Percentiles rank a stretch among this genome's conserved stretches.
Evolutionary conservation across 2,329 filamentous ascomycete species (phyloP).

Genomic region (Dendrostoma leiphaemia): DNA sequence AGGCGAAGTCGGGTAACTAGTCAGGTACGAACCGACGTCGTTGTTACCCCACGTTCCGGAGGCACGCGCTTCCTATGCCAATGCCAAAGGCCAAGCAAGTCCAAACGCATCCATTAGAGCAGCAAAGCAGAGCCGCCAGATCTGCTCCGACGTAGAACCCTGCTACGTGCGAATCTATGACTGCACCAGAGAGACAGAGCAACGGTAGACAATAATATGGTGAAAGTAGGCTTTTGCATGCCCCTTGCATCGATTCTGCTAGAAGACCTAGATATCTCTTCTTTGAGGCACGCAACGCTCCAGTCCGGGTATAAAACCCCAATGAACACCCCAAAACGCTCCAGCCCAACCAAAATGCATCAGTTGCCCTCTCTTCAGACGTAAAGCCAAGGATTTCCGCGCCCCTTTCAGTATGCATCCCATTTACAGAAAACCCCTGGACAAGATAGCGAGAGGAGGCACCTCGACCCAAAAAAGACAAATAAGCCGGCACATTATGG

Average conservation of each 20-base stretch:
- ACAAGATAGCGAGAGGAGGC: constrained; percentile 8
- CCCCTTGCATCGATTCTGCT: constrained; percentile 11
- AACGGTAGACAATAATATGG: background rate
- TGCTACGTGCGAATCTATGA: no score
- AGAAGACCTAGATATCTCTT: background rate
- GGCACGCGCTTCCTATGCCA: no score
- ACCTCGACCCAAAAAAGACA: constrained; percentile 15
- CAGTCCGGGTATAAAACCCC: constrained; percentile 18
- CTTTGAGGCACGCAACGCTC: constrained; percentile 10
- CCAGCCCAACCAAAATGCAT: constrained; percentile 21
- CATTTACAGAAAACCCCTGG: constrained; percentile 15
- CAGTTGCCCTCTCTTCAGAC: constrained; percentile 16
- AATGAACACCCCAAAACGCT: constrained; percentile 20
- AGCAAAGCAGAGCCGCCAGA: no score
- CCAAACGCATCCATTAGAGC: no score
- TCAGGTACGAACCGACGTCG: no score
- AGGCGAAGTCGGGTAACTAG: no score
- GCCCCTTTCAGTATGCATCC: constrained; percentile 17
- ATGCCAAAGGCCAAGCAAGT: no score
- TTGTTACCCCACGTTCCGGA: no score
- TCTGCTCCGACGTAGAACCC: no score
- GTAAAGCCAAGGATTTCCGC: constrained; percentile 19
- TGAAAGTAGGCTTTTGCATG: constrained; percentile 9
- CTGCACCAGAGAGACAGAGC: background rate
- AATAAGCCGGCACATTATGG: constrained; percentile 20